Evolutionary conservation across 2,329 filamentous ascomycete species (phyloP).

Genomic region (Dichotomopilus funicola): DNA sequence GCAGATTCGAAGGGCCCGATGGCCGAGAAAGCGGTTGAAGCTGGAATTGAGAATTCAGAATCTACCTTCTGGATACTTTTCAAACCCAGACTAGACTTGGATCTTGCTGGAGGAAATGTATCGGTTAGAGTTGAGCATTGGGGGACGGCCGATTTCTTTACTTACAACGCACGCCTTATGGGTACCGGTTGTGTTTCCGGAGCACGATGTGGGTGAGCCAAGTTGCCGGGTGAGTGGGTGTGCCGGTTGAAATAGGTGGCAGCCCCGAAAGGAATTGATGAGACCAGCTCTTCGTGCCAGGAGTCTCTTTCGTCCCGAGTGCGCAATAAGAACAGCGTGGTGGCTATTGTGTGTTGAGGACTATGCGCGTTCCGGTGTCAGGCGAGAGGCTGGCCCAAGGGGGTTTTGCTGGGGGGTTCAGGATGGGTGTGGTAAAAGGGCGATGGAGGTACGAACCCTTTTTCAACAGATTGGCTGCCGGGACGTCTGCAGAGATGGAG

Average conservation of each 20-base stretch:
- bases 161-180: not conserved
- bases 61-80: too few relatives aligned
- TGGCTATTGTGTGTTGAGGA: slow-evolving; percentile 7
- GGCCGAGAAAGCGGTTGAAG: not conserved
- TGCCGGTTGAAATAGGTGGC: too few relatives aligned
- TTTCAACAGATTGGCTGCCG: slow-evolving; percentile 12
- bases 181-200: not conserved
- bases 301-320: slow-evolving; percentile 8
- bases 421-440: slow-evolving; percentile 8
- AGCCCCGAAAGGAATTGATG: slow-evolving; percentile 5
- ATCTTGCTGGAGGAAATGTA: too few relatives aligned
- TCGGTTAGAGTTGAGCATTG: not conserved
- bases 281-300: slow-evolving; percentile 13
- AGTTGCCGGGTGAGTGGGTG: slow-evolving; percentile 6
- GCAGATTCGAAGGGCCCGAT: not conserved
- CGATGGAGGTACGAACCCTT: slow-evolving; percentile 16
- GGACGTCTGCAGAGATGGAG: not conserved
- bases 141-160: not conserved
- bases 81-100: too few relatives aligned
- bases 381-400: slow-evolving; percentile 5
- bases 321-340: not conserved
- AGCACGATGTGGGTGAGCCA: slow-evolving; percentile 7
- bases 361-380: slow-evolving; percentile 18
- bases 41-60: too few relatives aligned
- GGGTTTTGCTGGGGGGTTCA: slow-evolving; percentile 5